Evolutionary conservation across 2,329 filamentous ascomycete genomes (phyloP).

Genomic region (Delphinella strobiligena): DNA sequence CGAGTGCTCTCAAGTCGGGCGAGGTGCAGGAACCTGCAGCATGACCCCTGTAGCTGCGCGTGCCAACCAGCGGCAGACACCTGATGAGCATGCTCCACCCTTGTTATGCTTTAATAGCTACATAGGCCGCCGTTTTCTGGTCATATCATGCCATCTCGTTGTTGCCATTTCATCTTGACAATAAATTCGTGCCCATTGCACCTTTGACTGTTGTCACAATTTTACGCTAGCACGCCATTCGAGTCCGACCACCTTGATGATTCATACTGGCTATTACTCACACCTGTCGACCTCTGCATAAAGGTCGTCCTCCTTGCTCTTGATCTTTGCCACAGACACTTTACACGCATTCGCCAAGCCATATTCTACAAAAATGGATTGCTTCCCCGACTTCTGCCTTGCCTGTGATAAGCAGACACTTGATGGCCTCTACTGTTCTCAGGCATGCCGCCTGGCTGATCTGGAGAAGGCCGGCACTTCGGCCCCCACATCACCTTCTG

Average conservation of each 20-base stretch:
- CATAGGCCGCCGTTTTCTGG: neutral
- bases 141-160: neutral
- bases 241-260: constrained; percentile 7
- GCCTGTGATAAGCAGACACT: constrained; percentile 84
- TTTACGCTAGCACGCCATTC: constrained; percentile 7
- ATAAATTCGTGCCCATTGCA: neutral
- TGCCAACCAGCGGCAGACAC: neutral
- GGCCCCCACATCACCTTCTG: constrained; percentile 24
- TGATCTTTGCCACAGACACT: neutral
- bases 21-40: neutral
- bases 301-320: neutral
- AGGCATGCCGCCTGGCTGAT: constrained; percentile 79
- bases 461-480: constrained; percentile 54
- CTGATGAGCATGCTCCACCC: neutral
- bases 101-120: neutral
- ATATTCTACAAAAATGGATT: constrained; percentile 47
- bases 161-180: neutral
- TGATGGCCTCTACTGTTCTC: constrained; percentile 77
- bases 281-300: constrained; percentile 1
- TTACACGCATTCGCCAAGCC: neutral
- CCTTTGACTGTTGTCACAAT: neutral
- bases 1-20: neutral
- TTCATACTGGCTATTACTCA: constrained; percentile 8
- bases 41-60: neutral
- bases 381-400: constrained; percentile 88